These are phyloP conservation scores for Lepidium sativum DNA, from an alignment of 345 rosid species.

Conservation along the genomic window DNA sequence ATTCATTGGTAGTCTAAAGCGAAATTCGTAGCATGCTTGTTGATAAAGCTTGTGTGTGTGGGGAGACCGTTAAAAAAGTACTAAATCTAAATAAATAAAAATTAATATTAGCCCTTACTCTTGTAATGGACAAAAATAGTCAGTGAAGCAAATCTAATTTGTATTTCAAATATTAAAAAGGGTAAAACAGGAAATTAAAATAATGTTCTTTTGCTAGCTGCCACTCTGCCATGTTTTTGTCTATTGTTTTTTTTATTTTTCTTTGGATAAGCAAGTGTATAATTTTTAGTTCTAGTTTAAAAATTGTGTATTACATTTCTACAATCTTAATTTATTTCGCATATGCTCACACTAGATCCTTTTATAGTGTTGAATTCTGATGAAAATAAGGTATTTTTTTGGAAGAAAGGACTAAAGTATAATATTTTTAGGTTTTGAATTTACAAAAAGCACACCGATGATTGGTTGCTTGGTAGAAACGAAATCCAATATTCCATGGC, in stretches of 20 bases:
- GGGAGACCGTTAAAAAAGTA: conserved; percentile 31
- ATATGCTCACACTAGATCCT: background rate
- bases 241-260: background rate
- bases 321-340: background rate
- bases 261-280: too few species aligned
- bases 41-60: conserved; percentile 30
- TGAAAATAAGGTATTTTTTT: background rate
- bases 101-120: too few species aligned
- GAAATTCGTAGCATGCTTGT: conserved; percentile 50
- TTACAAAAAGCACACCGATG: background rate
- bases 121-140: conserved; percentile 22
- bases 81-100: too few species aligned
- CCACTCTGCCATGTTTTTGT: conserved; percentile 26
- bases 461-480: conserved; percentile 15
- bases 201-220: conserved; percentile 27
- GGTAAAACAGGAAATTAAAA: conserved; percentile 15
- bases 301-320: background rate
- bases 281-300: background rate
- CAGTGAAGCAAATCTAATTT: conserved; percentile 12
- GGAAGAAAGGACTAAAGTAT: background rate
- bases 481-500: conserved; percentile 39
- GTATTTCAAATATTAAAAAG: background rate
- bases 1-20: conserved; percentile 41
- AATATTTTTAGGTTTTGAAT: background rate
- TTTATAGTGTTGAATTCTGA: background rate